These are phyloP conservation scores for Didymosphaeria variabile DNA, from an alignment of 2,329 filamentous ascomycete genomes.

Conservation along the genomic window DNA sequence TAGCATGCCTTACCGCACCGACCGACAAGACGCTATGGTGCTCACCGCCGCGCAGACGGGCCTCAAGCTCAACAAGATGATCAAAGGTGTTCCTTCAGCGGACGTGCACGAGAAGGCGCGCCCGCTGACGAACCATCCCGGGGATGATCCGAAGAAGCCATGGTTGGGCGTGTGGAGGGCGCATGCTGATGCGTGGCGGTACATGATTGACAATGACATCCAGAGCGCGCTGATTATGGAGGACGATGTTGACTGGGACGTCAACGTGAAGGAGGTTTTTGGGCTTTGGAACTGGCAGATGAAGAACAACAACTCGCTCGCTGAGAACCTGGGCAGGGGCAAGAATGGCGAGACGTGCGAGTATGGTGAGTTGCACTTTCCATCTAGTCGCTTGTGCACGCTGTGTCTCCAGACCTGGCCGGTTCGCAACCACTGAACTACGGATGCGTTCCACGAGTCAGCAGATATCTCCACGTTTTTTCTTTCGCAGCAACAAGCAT, in stretches of 20 bases:
- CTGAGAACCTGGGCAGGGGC: slow-evolving; percentile 21
- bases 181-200: slow-evolving; percentile 22
- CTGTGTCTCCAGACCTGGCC: slow-evolving; percentile 1
- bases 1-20: slow-evolving; percentile 19
- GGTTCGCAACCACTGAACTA: background rate
- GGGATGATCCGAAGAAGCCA: slow-evolving; percentile 11
- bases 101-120: slow-evolving; percentile 16
- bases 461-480: no score
- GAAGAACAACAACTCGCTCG: slow-evolving; percentile 16
- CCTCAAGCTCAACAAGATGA: slow-evolving; percentile 20
- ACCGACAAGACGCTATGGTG: slow-evolving; percentile 19
- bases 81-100: slow-evolving; percentile 11
- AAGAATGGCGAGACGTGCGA: slow-evolving; percentile 24
- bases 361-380: slow-evolving; percentile 21
- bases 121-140: slow-evolving; percentile 13
- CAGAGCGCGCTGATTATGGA: slow-evolving; percentile 39
- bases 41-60: slow-evolving; percentile 20
- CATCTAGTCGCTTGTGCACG: slow-evolving; percentile 12
- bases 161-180: slow-evolving; percentile 20
- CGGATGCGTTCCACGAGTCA: background rate
- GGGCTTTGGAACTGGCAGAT: slow-evolving; percentile 18
- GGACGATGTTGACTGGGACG: slow-evolving; percentile 40
- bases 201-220: slow-evolving; percentile 27
- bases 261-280: slow-evolving; percentile 31
- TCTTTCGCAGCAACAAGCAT: background rate